Conservation (phyloP, 1,139 yeast genomes). For the Meyerozyma carpophila region DNA sequence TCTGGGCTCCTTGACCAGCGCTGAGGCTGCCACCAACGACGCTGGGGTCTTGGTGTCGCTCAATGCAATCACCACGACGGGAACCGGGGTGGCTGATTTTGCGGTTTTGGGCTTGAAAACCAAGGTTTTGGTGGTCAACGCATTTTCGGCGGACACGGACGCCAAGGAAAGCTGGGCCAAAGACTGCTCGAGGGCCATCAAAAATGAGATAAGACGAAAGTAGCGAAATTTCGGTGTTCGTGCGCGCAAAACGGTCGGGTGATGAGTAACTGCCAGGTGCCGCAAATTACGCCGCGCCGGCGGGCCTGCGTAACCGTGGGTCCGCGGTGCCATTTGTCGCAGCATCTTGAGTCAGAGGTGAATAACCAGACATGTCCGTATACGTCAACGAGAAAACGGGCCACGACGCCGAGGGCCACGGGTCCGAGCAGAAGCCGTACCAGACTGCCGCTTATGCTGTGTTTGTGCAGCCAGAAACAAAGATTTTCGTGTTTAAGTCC, state of each 20-base stretch:
- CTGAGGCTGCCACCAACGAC: conserved; percentile 56
- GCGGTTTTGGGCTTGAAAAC: conserved; percentile 92
- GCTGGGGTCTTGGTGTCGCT: conserved; percentile 68
- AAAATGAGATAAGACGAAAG: background rate
- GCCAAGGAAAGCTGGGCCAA: conserved; percentile 54
- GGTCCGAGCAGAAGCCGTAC: conserved; percentile 66
- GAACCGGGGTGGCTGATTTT: conserved; percentile 75
- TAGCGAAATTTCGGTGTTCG: background rate
- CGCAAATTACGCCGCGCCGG: background rate
- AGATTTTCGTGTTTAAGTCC: conserved; percentile 60
- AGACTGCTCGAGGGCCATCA: conserved; percentile 58
- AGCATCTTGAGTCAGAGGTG: background rate
- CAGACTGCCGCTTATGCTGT: conserved; percentile 83
- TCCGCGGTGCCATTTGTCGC: background rate
- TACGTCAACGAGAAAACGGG: conserved; percentile 77
- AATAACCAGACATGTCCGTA: conserved; percentile 21
- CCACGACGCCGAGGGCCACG: conserved; percentile 52
- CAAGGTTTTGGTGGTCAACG: conserved; percentile 59
- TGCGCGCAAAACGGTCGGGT: background rate
- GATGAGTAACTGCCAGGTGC: background rate
- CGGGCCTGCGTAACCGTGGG: background rate
- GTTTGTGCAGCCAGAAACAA: conserved; percentile 52
- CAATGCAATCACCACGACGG: conserved; percentile 76
- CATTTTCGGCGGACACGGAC: conserved; percentile 35
- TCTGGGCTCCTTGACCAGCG: conserved; percentile 79